Evolutionary conservation across 257 asterid species (phyloP), one percentile per base, ranked within the genome.

Genomic region (Eucommia ulmoides): DNA sequence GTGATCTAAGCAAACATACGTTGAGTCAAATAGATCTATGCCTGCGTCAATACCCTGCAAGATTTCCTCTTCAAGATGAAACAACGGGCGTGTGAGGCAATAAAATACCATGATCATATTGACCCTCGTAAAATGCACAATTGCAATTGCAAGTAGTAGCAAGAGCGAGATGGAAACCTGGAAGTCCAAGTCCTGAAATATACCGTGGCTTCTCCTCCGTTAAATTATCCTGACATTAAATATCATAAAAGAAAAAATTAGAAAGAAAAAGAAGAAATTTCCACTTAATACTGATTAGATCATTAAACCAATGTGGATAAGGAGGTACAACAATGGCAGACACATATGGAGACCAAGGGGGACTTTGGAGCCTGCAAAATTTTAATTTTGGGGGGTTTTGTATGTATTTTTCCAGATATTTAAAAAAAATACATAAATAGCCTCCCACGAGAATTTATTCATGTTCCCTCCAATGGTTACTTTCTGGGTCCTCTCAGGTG

Each of bases 21-120:
- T 65, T 54, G 96, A 89, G 65, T 89, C 94, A 71, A 89, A 89
- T 52, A 89, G 72, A 73, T 85, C 98, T 29, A 89, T 55, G 59
- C 96, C 98, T 17, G 88, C 86, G 55, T 96, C 88, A 60, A 85
- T 88, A 55, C 98, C 94, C 74, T 85, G 94, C 76, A 89, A 70
- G 45, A 89, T 78, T 80, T 89, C 98, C 66, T 82, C 98, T 89
- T 79, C 82, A 63, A 49, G 52, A 66, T 60, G 49, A 53, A 57
- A 44, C 55, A 59, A 26, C 19, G 18, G 24, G 21, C 35, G 22
- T 18, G 1, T 17, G 56, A 52, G 41, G 15, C 23, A 46, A 47
- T 45, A 41, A 24, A 48, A 33, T 45, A 22, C 35, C 38, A 45
- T 55, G 42, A 10, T 33, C 42, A 2, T 9, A 2, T 33, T 33